Base-by-base conservation (phyloP, 208 protist species). In the Strigomonas galati region DNA sequence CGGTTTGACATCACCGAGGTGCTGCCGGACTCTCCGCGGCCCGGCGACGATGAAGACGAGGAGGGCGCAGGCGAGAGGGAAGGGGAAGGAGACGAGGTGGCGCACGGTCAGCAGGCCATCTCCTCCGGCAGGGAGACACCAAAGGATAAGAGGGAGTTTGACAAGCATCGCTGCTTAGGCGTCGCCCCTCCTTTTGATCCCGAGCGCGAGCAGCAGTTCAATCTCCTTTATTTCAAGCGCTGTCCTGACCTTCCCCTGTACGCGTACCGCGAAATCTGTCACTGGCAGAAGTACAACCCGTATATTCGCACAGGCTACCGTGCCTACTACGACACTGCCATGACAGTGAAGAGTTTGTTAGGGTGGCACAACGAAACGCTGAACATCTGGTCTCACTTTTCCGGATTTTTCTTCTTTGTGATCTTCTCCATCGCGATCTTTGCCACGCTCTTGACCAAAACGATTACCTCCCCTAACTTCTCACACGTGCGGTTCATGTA, bases 321-420 rank as follows among this genome's bases (percentile, higher is more conserved):
- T 17, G 76, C 76, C 49, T 80, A 84, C 65, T 94, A 94, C 69
- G 78, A 71, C 0, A 83, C 79, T 0, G 24, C 23, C 19, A 71
- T 74, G 73, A 84, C 76, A 40, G n/a, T 94, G 19, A 61, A 66
- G 4, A 94, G 89, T 37, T 53, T 94, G 1, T 75, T 92, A 53
- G 62, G 72, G 19, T 67, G 88, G 72, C 91, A 96, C 76, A 96
- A 96, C 71, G 91, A 96, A 62, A 87, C 87, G 21, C 61, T 92
- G 48, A 96, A 96, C 62, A 72, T 96, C 21, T 94, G 85, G 86
- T 85, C 82, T 0, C 91, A 96, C 72, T 69, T 85, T n/a, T 15
- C 81, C 27, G 85, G 86, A 27, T 87, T 85, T 21, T 9, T 91
- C 31, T 21, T 89, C 15, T 94, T 92, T 67, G 12, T 89, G 21